Conservation (phyloP, 129 eudicot genomes). For the Sambucus nigra region DNA sequence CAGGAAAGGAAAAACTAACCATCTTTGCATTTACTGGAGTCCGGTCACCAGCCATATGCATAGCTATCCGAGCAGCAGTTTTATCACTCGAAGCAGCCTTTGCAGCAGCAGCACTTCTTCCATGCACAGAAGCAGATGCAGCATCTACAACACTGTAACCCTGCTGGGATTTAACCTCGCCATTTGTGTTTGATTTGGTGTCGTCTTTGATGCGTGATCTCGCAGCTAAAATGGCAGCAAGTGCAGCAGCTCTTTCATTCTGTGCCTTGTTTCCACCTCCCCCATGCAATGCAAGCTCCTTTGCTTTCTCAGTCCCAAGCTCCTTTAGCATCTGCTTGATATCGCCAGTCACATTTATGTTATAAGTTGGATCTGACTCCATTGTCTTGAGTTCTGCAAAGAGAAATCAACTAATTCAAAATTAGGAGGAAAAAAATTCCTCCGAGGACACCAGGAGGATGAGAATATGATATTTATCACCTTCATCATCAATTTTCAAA, state of each 20-base stretch:
- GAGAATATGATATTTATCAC: conserved; percentile 18
- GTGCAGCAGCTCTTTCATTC: conserved; percentile 90
- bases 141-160: conserved; percentile 86
- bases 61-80: conserved; percentile 94
- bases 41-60: conserved; percentile 97
- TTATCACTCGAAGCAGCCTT: conserved; percentile 72
- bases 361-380: conserved; percentile 78
- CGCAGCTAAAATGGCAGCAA: conserved; percentile 72
- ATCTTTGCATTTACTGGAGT: conserved; percentile 81
- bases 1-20: conserved; percentile 35
- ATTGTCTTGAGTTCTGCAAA: conserved; percentile 53
- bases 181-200: conserved; percentile 34
- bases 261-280: conserved; percentile 96
- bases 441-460: background rate
- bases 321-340: conserved; percentile 92
- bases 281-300: conserved; percentile 80
- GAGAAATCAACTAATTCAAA: background rate
- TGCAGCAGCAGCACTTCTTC: conserved; percentile 97
- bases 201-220: conserved; percentile 83
- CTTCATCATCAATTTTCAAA: conserved; percentile 90
- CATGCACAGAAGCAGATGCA: conserved; percentile 98
- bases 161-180: conserved; percentile 34
- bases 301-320: conserved; percentile 85
- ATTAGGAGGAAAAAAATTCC: background rate
- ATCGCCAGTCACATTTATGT: conserved; percentile 76